These are phyloP conservation scores for Aquilaria malaccensis DNA, from an alignment of 345 rosid genomes.

Conservation along the genomic window DNA sequence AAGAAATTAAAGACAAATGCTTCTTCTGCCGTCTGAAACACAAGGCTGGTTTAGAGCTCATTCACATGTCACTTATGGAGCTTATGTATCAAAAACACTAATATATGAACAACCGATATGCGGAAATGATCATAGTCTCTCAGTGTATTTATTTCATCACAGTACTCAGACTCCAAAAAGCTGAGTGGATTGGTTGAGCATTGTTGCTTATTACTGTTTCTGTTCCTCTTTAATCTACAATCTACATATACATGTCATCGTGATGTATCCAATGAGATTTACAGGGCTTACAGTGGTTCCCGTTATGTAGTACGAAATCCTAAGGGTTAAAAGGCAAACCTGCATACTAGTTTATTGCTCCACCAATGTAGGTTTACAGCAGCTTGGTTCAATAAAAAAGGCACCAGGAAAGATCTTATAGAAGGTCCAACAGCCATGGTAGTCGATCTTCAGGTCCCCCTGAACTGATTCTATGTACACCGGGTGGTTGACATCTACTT, in stretches of 20 bases:
- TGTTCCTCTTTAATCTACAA: conserved; percentile 3
- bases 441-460: conserved; percentile 13
- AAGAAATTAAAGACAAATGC: no score
- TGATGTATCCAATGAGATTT: conserved; percentile 6
- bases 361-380: conserved; percentile 15
- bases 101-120: no score
- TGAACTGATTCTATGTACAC: conserved; percentile 20
- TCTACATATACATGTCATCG: conserved; percentile 4
- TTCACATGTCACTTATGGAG: no score
- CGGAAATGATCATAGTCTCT: no score
- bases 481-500: conserved; percentile 3
- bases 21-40: no score
- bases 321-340: conserved; percentile 4
- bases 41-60: no score
- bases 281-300: background rate
- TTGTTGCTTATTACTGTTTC: no score
- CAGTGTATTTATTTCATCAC: conserved; percentile 10
- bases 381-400: background rate
- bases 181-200: conserved; percentile 33
- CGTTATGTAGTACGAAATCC: background rate
- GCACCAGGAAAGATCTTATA: conserved; percentile 1
- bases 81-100: no score
- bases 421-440: conserved; percentile 2
- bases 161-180: conserved; percentile 42
- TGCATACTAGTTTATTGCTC: conserved; percentile 4